Conservation (phyloP, 106 monocot genomes). For the Apostasia shenzhenica region DNA sequence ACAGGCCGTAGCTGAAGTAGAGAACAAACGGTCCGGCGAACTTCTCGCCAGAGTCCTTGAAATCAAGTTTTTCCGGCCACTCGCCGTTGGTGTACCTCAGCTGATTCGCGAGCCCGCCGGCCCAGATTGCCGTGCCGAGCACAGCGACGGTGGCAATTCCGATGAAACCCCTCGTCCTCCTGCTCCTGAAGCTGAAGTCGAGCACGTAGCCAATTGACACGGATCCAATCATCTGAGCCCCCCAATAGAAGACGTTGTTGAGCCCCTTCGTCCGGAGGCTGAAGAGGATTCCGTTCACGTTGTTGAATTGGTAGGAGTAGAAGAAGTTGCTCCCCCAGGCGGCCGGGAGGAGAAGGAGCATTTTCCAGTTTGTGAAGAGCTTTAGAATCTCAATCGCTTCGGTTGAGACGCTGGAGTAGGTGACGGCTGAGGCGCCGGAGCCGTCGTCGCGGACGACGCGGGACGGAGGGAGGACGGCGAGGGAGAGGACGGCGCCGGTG, state of each 20-base stretch:
- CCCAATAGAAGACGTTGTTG: constrained; percentile 98
- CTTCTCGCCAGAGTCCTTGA: constrained; percentile 43
- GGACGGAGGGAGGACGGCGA: constrained; percentile 57
- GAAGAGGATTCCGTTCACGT: constrained; percentile 81
- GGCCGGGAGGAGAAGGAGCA: constrained; percentile 78
- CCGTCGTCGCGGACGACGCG: constrained; percentile 65
- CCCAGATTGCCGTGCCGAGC: constrained; percentile 74
- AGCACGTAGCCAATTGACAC: constrained; percentile 57
- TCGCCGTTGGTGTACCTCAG: constrained; percentile 45
- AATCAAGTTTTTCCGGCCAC: constrained; percentile 46
- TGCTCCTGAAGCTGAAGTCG: constrained; percentile 51
- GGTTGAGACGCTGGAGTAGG: constrained; percentile 38
- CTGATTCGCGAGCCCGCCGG: constrained; percentile 83
- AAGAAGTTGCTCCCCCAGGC: constrained; percentile 99
- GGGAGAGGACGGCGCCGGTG: constrained; percentile 54
- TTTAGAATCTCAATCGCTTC: constrained; percentile 45
- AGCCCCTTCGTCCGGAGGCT: constrained; percentile 76
- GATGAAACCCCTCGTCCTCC: constrained; percentile 58
- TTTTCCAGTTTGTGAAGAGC: constrained; percentile 71
- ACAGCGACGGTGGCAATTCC: constrained; percentile 57
- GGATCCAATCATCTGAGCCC: constrained; percentile 88
- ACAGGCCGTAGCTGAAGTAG: constrained; percentile 77
- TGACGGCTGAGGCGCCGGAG: constrained; percentile 27
- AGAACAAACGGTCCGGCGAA: constrained; percentile 82
- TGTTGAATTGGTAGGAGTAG: constrained; percentile 98